A percentile compares a stretch with the other conserved stretches of the same genome.
These are phyloP conservation scores for Talaromyces sp. DNA, from an alignment of 2,329 filamentous ascomycete species.

Conservation along the genomic window DNA sequence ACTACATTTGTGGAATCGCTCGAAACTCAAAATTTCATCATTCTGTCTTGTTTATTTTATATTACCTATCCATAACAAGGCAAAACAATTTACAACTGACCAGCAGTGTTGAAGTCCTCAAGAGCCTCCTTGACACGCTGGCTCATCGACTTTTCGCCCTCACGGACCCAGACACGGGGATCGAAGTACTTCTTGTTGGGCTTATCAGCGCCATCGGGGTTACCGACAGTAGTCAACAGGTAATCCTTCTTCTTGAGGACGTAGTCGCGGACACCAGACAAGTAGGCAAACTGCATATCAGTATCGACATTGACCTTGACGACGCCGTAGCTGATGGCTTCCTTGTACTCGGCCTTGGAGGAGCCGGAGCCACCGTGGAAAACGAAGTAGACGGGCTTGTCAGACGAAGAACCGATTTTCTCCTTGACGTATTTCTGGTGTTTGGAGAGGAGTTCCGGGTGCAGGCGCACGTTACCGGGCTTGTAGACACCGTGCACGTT, in stretches of 20 bases:
- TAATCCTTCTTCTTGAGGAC: slow-evolving; percentile 94
- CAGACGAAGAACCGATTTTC: slow-evolving; percentile 61
- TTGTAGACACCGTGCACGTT: slow-evolving; percentile 99
- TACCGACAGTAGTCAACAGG: slow-evolving; percentile 79
- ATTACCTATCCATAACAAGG: too few relatives aligned
- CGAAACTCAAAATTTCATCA: neutral
- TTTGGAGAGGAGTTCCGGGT: slow-evolving; percentile 93
- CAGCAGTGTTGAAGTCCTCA: slow-evolving; percentile 84
- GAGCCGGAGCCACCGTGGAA: slow-evolving; percentile 98
- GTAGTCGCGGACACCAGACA: slow-evolving; percentile 89
- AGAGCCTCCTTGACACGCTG: slow-evolving; percentile 75
- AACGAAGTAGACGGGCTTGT: slow-evolving; percentile 97
- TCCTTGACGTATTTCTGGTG: slow-evolving; percentile 90
- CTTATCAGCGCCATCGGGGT: slow-evolving; percentile 94
- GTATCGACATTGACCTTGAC: slow-evolving; percentile 99
- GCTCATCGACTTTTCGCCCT: slow-evolving; percentile 95
- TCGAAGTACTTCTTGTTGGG: slow-evolving; percentile 98
- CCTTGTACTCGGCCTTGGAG: slow-evolving; percentile 81
- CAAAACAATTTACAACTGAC: slow-evolving; percentile 62
- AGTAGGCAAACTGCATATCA: slow-evolving; percentile 94
- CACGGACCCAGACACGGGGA: slow-evolving; percentile 88
- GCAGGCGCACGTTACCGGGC: slow-evolving; percentile 93
- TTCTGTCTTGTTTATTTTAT: slow-evolving; percentile 2
- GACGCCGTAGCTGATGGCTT: slow-evolving; percentile 88
- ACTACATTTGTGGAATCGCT: neutral